A percentile compares a stretch with the other conserved stretches of the same genome.
Evolutionary conservation across 805 yeast species (phyloP).

Genomic region (Starmerella kuoi): DNA sequence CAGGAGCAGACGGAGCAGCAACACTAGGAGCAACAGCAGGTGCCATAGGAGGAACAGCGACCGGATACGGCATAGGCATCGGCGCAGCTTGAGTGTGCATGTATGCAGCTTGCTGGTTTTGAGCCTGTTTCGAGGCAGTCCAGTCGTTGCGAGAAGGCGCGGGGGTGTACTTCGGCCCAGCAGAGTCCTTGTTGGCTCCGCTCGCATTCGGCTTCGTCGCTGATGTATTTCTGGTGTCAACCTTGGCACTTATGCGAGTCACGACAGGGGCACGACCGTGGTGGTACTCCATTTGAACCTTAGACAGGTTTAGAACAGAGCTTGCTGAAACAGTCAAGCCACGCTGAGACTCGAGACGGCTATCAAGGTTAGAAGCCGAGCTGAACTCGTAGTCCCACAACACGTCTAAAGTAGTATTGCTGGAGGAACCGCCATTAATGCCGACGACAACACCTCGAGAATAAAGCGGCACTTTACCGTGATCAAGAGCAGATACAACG

Average conservation of each 20-base stretch:
- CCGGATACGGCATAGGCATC: constrained; percentile 15
- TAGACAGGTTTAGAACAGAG: constrained; percentile 62
- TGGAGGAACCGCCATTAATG: constrained; percentile 33
- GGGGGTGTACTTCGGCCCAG: neutral
- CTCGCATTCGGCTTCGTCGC: neutral
- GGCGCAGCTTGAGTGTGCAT: neutral
- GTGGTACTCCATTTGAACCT: constrained; percentile 64
- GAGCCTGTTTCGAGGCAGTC: neutral
- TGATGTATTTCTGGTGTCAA: neutral
- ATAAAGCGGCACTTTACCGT: constrained; percentile 81
- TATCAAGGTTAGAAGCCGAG: constrained; percentile 73
- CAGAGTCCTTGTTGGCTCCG: neutral
- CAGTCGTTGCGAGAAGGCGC: neutral
- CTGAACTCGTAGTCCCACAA: constrained; percentile 73
- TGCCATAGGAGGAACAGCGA: constrained; percentile 19
- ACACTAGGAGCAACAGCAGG: constrained; percentile 21
- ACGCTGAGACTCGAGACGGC: constrained; percentile 62
- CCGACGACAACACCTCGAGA: constrained; percentile 81
- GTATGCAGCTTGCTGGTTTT: neutral
- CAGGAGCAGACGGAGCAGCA: constrained; percentile 18
- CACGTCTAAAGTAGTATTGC: constrained; percentile 52
- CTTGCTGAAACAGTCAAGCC: constrained; percentile 78
- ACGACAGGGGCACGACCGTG: constrained; percentile 39
- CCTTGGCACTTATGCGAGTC: constrained; percentile 8
- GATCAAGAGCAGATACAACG: constrained; percentile 67